A percentile compares a stretch with the other conserved stretches of the same genome.
These are phyloP conservation scores for Melanogaster broomeanus DNA, from an alignment of 768 basidiomycete genomes.

Conservation along the genomic window DNA sequence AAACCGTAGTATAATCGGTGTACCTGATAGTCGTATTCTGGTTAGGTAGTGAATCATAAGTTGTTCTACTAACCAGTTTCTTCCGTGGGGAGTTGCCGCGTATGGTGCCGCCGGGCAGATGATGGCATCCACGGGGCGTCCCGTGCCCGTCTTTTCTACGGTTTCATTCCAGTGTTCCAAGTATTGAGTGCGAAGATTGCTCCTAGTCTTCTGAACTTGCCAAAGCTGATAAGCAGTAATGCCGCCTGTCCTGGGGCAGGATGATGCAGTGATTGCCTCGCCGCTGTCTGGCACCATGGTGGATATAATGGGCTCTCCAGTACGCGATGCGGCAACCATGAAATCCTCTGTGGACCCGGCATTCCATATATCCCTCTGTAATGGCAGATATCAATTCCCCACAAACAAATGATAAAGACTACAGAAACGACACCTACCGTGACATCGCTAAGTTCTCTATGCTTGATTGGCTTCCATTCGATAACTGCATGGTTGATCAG, in stretches of 20 bases:
- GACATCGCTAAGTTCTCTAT: slow-evolving; percentile 43
- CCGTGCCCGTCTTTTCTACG: slow-evolving; percentile 54
- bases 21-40: slow-evolving; percentile 32
- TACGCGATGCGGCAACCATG: slow-evolving; percentile 31
- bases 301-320: slow-evolving; percentile 57
- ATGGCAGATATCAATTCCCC: neutral
- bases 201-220: slow-evolving; percentile 57
- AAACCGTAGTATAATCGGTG: slow-evolving; percentile 58
- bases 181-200: slow-evolving; percentile 54
- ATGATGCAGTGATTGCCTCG: slow-evolving; percentile 18
- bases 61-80: slow-evolving; percentile 42
- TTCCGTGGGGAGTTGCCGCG: slow-evolving; percentile 65
- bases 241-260: slow-evolving; percentile 27
- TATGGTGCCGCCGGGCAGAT: slow-evolving; percentile 64
- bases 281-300: slow-evolving; percentile 44
- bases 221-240: slow-evolving; percentile 63
- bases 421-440: slow-evolving; percentile 44
- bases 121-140: slow-evolving; percentile 75
- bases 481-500: slow-evolving; percentile 47
- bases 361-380: slow-evolving; percentile 42
- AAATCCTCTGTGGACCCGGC: slow-evolving; percentile 54
- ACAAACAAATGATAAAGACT: neutral
- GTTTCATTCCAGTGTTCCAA: slow-evolving; percentile 66
- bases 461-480: slow-evolving; percentile 64
- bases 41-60: neutral